Conservation (phyloP, 805 yeast species). For the Wickerhamiella occidentalis region DNA sequence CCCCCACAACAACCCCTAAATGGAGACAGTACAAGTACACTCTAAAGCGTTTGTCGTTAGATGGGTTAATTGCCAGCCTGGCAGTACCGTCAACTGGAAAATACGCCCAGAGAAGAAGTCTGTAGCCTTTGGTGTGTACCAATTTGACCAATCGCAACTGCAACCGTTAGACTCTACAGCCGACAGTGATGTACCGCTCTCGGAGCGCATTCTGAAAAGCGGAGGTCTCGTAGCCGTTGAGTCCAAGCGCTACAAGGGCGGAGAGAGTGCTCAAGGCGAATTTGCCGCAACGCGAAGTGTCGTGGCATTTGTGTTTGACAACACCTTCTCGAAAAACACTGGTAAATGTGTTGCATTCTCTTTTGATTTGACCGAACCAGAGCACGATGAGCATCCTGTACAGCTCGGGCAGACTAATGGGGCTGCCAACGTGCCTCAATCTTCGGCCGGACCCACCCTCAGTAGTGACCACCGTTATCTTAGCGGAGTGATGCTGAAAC, state of each 20-base stretch:
- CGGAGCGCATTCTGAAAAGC: constrained; percentile 43
- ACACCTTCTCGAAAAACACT: constrained; percentile 75
- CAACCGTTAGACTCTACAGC: constrained; percentile 18
- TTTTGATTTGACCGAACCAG: constrained; percentile 11
- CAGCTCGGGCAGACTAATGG: background rate
- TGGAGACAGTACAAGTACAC: constrained; percentile 88
- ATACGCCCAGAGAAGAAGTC: constrained; percentile 65
- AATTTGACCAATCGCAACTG: constrained; percentile 16
- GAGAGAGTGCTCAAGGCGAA: constrained; percentile 50
- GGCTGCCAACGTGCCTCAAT: background rate
- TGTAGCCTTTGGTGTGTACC: constrained; percentile 31
- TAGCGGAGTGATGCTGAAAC: constrained; percentile 69
- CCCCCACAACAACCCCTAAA: constrained; percentile 22
- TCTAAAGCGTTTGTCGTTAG: constrained; percentile 80
- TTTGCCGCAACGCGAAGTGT: constrained; percentile 43
- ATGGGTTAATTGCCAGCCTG: constrained; percentile 73
- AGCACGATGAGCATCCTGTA: background rate
- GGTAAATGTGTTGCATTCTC: constrained; percentile 68
- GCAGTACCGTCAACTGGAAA: constrained; percentile 61
- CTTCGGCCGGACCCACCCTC: background rate
- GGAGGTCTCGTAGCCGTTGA: constrained; percentile 42
- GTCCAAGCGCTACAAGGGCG: constrained; percentile 46
- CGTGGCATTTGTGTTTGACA: constrained; percentile 83
- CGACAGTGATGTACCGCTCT: constrained; percentile 14
- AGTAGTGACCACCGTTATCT: constrained; percentile 34